phyloP scores from a whole-genome alignment of 371 early-diverging fungal genomes.

The Conidiobolus coronatus region DNA sequence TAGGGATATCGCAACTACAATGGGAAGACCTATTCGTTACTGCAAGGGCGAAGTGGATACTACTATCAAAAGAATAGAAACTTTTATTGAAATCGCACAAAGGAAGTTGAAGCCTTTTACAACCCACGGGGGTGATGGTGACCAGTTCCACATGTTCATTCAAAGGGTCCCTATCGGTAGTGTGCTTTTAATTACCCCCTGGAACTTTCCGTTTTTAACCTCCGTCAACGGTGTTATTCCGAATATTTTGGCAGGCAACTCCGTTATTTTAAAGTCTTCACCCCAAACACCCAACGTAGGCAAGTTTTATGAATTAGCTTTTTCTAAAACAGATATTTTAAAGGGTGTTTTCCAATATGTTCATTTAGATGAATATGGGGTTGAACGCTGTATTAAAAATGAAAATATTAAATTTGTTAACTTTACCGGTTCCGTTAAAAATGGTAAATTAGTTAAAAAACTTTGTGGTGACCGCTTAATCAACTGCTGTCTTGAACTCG shows the following conservation, averaged over 20 bases:
- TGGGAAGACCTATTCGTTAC: slow-evolving; percentile 55
- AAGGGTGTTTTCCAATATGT: slow-evolving; percentile 35
- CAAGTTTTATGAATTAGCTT: slow-evolving; percentile 36
- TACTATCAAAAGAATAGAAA: slow-evolving; percentile 36
- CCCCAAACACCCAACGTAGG: slow-evolving; percentile 62
- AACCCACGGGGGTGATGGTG: slow-evolving; percentile 15
- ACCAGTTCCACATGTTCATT: slow-evolving; percentile 28
- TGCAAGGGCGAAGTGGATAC: slow-evolving; percentile 48
- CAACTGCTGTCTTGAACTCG: slow-evolving; percentile 54
- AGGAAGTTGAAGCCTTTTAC: slow-evolving; percentile 29
- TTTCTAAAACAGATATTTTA: slow-evolving; percentile 46
- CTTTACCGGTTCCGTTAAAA: slow-evolving; percentile 63
- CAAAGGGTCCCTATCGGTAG: slow-evolving; percentile 48
- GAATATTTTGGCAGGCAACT: slow-evolving; percentile 52
- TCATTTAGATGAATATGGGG: slow-evolving; percentile 28
- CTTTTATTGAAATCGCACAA: slow-evolving; percentile 49
- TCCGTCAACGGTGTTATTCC: slow-evolving; percentile 55
- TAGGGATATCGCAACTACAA: slow-evolving; percentile 32
- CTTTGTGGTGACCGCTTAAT: slow-evolving; percentile 33
- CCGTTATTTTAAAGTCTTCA: slow-evolving; percentile 58
- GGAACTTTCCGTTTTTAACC: slow-evolving; percentile 40
- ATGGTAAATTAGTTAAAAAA: slow-evolving; percentile 39
- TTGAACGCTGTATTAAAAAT: slow-evolving; percentile 29
- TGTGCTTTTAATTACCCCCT: slow-evolving; percentile 18
- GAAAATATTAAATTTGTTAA: slow-evolving; percentile 39